Percentiles rank a stretch among this genome's conserved stretches.
These are phyloP conservation scores for Ricinus communis DNA, from an alignment of 345 rosid species.

Conservation along the genomic window DNA sequence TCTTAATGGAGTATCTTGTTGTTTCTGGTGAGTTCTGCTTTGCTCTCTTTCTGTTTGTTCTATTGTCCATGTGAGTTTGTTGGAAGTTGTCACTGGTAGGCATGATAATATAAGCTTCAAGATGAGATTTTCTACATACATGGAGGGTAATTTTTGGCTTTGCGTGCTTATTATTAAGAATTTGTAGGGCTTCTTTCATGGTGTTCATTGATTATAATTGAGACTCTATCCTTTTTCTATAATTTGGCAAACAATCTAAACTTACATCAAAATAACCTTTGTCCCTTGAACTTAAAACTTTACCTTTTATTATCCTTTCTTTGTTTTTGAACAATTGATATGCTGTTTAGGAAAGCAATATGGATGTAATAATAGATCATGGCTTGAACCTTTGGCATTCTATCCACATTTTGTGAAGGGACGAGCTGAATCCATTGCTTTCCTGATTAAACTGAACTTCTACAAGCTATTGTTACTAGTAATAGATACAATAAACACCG, in stretches of 20 bases:
- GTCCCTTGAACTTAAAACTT: neutral
- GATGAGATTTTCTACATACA: neutral
- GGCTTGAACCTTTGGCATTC: neutral
- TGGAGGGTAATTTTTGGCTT: neutral
- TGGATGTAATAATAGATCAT: neutral
- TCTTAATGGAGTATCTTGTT: slow-evolving; percentile 71
- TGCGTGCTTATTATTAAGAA: neutral
- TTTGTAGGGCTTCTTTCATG: no score
- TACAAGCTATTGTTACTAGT: neutral
- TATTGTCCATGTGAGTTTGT: slow-evolving; percentile 26
- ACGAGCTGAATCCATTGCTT: neutral
- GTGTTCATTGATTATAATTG: neutral
- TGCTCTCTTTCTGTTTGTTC: slow-evolving; percentile 42
- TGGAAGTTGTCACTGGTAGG: neutral
- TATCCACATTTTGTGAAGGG: neutral
- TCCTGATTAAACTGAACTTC: neutral
- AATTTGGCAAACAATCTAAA: neutral
- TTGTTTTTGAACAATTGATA: neutral
- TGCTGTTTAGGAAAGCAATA: neutral
- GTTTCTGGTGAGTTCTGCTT: slow-evolving; percentile 45
- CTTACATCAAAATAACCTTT: neutral
- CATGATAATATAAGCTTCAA: neutral
- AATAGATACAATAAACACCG: neutral
- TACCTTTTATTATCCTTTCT: neutral
- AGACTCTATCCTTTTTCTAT: neutral